Evolutionary conservation across 2,329 filamentous ascomycete genomes (phyloP).

Genomic region (Aspergillus fructus): DNA sequence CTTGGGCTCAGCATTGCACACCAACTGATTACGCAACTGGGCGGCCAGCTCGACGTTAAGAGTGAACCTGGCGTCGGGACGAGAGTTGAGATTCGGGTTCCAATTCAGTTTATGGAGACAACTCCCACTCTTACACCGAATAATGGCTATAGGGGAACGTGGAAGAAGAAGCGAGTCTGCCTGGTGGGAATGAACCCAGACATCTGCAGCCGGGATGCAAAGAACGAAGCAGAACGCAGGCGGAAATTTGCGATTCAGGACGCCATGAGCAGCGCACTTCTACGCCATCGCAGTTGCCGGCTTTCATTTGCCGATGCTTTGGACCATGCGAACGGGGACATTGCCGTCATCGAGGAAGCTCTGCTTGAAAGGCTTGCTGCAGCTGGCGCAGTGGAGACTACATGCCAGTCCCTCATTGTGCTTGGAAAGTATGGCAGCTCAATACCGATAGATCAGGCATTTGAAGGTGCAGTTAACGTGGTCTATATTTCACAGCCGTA

Average conservation of each 20-base stretch:
- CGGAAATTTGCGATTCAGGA: slow-evolving; percentile 28
- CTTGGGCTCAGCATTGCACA: slow-evolving; percentile 64
- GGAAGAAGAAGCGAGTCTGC: slow-evolving; percentile 18
- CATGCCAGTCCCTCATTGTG: slow-evolving; percentile 23
- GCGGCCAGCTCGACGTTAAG: slow-evolving; percentile 56
- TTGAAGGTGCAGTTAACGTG: slow-evolving; percentile 16
- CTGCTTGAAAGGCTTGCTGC: slow-evolving; percentile 17
- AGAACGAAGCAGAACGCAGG: slow-evolving; percentile 27
- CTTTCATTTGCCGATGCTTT: slow-evolving; percentile 26
- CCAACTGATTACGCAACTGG: slow-evolving; percentile 55
- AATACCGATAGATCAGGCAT: slow-evolving; percentile 3
- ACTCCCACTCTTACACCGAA: too few relatives aligned
- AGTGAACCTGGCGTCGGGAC: slow-evolving; percentile 36
- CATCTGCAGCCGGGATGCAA: slow-evolving; percentile 21
- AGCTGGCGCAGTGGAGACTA: slow-evolving; percentile 8
- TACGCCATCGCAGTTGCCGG: slow-evolving; percentile 24
- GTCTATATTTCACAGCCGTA: slow-evolving; percentile 30
- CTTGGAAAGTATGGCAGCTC: slow-evolving; percentile 17
- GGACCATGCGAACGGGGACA: slow-evolving; percentile 23
- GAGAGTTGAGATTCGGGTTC: slow-evolving; percentile 30
- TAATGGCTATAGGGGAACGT: neutral
- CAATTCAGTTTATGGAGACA: slow-evolving; percentile 15
- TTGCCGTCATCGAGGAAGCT: slow-evolving; percentile 29
- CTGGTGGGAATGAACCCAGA: slow-evolving; percentile 29
- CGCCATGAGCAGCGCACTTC: slow-evolving; percentile 25